Conservation (phyloP, 2,329 filamentous ascomycete species). For the Lachnum nothofagi region DNA sequence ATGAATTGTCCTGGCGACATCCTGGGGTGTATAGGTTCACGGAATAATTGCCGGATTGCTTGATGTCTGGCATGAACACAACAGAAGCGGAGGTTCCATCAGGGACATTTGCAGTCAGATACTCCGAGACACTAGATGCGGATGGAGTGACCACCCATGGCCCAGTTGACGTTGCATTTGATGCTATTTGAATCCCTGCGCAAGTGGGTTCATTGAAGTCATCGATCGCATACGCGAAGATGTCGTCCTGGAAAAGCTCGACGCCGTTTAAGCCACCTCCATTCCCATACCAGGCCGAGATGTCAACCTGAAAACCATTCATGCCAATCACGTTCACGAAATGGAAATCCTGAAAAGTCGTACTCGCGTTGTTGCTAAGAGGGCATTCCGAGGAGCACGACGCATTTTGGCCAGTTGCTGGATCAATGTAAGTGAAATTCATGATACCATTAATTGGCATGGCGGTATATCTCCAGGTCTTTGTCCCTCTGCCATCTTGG, state of each 20-base stretch:
- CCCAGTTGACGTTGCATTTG: conserved; percentile 64
- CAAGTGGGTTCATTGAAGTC: conserved; percentile 87
- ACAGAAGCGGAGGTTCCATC: conserved; percentile 60
- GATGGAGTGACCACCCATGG: conserved; percentile 69
- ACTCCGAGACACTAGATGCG: conserved; percentile 65
- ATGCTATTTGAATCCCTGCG: conserved; percentile 57
- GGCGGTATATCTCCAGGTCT: conserved; percentile 80
- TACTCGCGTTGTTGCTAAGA: conserved; percentile 63
- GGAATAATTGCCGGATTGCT: conserved; percentile 84
- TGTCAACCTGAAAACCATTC: conserved; percentile 78
- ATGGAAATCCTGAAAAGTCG: conserved; percentile 78
- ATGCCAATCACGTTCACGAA: conserved; percentile 88
- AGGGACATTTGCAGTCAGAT: conserved; percentile 64
- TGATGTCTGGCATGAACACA: conserved; percentile 77
- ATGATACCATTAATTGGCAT: conserved; percentile 87
- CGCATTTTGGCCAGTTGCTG: conserved; percentile 57
- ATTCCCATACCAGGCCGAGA: conserved; percentile 79
- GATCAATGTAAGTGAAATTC: conserved; percentile 88
- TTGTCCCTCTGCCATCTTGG: conserved; percentile 76
- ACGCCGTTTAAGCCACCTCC: conserved; percentile 84
- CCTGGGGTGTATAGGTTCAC: conserved; percentile 91
- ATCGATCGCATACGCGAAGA: conserved; percentile 78
- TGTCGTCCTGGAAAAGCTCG: conserved; percentile 79
- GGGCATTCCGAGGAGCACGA: conserved; percentile 81
- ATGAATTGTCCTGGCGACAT: conserved; percentile 74